Base-by-base conservation (phyloP, 768 basidiomycete species). In the Gymnopilus junonius region DNA sequence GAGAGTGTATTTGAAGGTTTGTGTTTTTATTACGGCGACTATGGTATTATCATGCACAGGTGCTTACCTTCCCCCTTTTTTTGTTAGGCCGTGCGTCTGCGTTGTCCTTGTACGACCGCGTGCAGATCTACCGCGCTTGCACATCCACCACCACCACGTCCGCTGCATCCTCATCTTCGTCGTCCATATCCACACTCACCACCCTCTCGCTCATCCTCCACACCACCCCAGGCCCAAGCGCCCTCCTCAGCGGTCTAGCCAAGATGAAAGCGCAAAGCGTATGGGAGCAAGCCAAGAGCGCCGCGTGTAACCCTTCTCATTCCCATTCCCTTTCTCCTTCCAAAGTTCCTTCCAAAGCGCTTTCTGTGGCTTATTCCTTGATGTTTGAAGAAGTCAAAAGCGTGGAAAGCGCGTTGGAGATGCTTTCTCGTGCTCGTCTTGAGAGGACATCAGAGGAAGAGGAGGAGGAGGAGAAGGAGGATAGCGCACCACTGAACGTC, bases 161-260 rank as follows among this genome's bases (percentile, higher is more conserved):
- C 3, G 77, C 76, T 39, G 74, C 76, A 55, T 77, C 77, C 54
- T 72, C 76, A 27, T 73, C 79, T 0, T 75, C 81, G 2, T n/a
- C n/a, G n/a, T n/a, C n/a, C n/a, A n/a, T n/a, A n/a, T n/a, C n/a
- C n/a, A 74, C 85, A 3, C 74, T 87, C 21, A 79, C 80, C 4
- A 89, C 89, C 0, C 79, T 89, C 27, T 84, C 90, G 0, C 76
- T 92, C 20, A 78, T 87, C 43, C 71, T 86, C 12, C 78, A 79
- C n/a, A 76, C 66, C 31, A 68, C 68, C 2, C 51, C 66, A 4
- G 69, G 75, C 17, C 46, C 56, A 8, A 5, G n/a, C 7, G 17
- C 48, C 27, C 25, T 17, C 39, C 40, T 69, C 14, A 21, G 48
- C 25, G 20, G 21, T 32, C 48, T 53, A 17, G 39, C 32, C 1